phyloP scores from a whole-genome alignment of 768 basidiomycete genomes.

The Chalciporus pseudorubinellus region DNA sequence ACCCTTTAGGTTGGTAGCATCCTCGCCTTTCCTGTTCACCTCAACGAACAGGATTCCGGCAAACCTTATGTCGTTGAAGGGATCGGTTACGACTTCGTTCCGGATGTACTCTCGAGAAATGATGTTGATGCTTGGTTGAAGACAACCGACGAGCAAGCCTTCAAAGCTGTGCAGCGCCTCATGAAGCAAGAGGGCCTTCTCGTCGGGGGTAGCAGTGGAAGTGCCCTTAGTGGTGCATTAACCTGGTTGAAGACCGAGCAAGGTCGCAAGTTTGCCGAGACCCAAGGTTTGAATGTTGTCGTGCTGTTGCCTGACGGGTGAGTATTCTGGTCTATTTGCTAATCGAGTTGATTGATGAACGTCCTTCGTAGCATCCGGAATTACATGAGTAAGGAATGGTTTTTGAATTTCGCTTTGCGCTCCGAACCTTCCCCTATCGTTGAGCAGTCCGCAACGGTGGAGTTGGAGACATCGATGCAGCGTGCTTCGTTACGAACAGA shows the following conservation, averaged over 20 bases:
- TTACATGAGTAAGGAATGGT: constrained; percentile 95
- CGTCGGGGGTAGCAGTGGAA: constrained; percentile 92
- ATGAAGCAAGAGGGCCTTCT: constrained; percentile 88
- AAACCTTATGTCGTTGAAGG: constrained; percentile 81
- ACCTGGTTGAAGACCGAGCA: constrained; percentile 71
- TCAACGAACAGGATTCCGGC: constrained; percentile 53
- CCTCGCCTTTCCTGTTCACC: constrained; percentile 65
- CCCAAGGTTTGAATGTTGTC: constrained; percentile 81
- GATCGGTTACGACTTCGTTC: constrained; percentile 95
- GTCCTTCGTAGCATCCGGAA: constrained; percentile 67
- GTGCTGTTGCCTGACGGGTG: constrained; percentile 89
- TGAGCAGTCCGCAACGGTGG: not conserved
- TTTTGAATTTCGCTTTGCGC: constrained; percentile 64
- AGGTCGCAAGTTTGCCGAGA: constrained; percentile 61
- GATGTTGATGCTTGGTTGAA: constrained; percentile 84
- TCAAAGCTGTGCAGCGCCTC: constrained; percentile 65
- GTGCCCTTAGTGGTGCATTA: constrained; percentile 74
- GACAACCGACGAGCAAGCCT: constrained; percentile 77
- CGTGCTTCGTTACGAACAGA: constrained; percentile 5
- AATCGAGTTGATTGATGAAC: not conserved
- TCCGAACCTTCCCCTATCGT: constrained; percentile 50
- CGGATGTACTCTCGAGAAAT: constrained; percentile 76
- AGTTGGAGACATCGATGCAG: constrained; percentile 4
- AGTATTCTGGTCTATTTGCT: constrained; percentile 22
- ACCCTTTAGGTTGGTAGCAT: constrained; percentile 77